These are phyloP conservation scores for Venturia effusa DNA, from an alignment of 2,329 filamentous ascomycete species.

Conservation along the genomic window DNA sequence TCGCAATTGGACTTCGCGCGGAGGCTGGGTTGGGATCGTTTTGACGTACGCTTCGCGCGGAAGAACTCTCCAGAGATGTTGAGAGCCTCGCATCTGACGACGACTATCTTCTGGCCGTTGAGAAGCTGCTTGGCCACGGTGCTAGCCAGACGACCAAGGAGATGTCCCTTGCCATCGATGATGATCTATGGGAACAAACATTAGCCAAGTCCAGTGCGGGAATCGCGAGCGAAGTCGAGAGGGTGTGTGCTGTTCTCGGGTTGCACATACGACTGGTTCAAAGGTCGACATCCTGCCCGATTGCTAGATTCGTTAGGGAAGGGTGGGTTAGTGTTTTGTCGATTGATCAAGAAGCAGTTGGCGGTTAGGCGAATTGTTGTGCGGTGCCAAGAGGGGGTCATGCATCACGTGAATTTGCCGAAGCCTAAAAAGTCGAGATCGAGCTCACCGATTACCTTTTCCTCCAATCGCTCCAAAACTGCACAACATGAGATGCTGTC, in stretches of 20 bases:
- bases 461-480: too few relatives aligned
- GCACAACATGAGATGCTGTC: too few relatives aligned
- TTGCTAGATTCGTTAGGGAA: constrained; percentile 10
- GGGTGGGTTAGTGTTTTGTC: constrained; percentile 8
- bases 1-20: background rate
- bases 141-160: constrained; percentile 96
- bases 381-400: too few relatives aligned
- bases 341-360: background rate
- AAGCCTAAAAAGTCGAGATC: too few relatives aligned
- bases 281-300: constrained; percentile 51
- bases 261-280: constrained; percentile 52
- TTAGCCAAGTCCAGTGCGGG: constrained; percentile 19
- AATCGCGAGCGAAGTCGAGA: background rate
- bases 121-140: constrained; percentile 99
- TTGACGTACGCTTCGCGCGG: constrained; percentile 95
- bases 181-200: constrained; percentile 56
- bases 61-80: constrained; percentile 99
- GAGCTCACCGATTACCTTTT: too few relatives aligned
- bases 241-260: background rate
- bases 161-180: constrained; percentile 99
- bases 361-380: background rate
- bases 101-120: constrained; percentile 96
- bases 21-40: background rate
- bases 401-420: background rate
- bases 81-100: constrained; percentile 96